Percentiles rank a stretch among this genome's conserved stretches.
Conservation (phyloP, 257 asterid genomes). For the Gardenia jasminoides region DNA sequence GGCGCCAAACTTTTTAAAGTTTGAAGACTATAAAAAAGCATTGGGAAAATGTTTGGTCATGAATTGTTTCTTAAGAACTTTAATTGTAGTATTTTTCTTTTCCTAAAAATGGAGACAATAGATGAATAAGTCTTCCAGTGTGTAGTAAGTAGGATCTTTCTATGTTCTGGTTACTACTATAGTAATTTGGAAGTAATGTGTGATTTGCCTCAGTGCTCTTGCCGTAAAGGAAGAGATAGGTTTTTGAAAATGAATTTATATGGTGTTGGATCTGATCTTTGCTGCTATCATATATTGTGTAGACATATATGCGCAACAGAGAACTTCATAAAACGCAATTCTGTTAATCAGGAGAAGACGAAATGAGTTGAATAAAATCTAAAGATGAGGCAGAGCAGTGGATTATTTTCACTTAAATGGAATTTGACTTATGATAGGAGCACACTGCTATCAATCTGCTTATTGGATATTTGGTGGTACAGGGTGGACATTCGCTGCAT, state of each 20-base stretch:
- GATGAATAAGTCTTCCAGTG: neutral
- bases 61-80: neutral
- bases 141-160: neutral
- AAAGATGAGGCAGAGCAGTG: neutral
- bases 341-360: neutral
- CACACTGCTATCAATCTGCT: neutral
- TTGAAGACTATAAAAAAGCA: neutral
- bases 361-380: neutral
- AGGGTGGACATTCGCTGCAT: slow-evolving; percentile 88
- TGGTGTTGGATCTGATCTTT: neutral
- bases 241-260: neutral
- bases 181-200: neutral
- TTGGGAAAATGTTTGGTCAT: neutral
- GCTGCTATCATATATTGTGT: neutral
- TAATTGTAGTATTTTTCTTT: neutral
- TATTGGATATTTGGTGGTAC: slow-evolving; percentile 15
- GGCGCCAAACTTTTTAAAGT: neutral
- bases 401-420: neutral
- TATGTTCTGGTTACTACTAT: neutral
- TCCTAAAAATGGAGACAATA: neutral
- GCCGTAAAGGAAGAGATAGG: neutral
- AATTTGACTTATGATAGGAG: too few species aligned
- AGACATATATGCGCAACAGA: neutral
- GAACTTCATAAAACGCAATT: neutral
- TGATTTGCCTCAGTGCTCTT: neutral